Conservation (phyloP, 495 filamentous ascomycete species). For the Xylaria scruposa region DNA sequence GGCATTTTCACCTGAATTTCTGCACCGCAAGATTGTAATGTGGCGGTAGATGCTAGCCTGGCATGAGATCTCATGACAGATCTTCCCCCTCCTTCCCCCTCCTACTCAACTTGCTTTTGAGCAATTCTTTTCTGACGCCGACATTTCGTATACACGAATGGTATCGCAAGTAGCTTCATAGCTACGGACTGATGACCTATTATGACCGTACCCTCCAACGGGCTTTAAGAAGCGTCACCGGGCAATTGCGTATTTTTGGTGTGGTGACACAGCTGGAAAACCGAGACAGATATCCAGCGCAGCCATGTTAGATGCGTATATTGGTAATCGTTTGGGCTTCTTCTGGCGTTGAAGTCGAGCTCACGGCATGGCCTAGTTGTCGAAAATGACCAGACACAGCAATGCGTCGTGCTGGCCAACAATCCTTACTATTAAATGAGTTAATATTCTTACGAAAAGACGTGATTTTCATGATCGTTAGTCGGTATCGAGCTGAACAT, state of each 20-base stretch:
- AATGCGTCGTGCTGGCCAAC: neutral
- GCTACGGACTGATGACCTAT: neutral
- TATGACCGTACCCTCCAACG: neutral
- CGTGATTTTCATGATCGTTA: neutral
- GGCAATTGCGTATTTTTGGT: neutral
- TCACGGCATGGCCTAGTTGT: neutral
- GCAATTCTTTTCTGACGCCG: too few relatives aligned
- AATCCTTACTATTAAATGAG: neutral
- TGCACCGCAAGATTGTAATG: neutral
- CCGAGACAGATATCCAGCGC: neutral
- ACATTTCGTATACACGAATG: neutral
- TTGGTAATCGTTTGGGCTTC: neutral
- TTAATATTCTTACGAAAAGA: neutral
- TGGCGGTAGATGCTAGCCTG: neutral
- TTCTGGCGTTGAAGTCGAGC: neutral
- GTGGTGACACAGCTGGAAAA: neutral
- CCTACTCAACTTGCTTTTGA: neutral
- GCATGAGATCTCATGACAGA: neutral
- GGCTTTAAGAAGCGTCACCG: neutral
- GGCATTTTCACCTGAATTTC: neutral
- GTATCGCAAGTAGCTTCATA: neutral
- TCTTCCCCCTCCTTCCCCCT: neutral
- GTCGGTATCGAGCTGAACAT: neutral
- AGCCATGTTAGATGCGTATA: neutral
- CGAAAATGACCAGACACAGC: neutral